Evolutionary conservation across 371 early-diverging fungal species (phyloP), one percentile per base, ranked within the genome.

Genomic region (Rhizopus arrhizus): DNA sequence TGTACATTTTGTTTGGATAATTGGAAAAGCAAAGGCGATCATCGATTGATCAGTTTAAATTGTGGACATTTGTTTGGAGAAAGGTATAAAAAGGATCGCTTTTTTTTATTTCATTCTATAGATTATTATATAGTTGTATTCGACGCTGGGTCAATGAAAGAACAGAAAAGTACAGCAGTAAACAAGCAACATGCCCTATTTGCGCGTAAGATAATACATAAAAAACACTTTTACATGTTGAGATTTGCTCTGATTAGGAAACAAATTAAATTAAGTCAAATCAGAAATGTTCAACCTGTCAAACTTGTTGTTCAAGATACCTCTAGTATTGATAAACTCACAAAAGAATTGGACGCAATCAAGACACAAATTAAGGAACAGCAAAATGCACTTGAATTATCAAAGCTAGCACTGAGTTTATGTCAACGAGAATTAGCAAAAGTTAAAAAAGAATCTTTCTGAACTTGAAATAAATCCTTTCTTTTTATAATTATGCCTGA

Each of bases 21-120:
- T 35, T 69, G 69, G 69, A 51, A 36, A 16, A 41, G 34, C 28
- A 48, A 35, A 33, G 69, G 65, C 4, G 8, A 31, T 2, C 69
- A 69, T 54, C 34, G 58, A 29, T 29, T 55, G 43, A 59, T 64
- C 7, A 64, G 65, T 58, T 51, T 69, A 28, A 49, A 49, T 7
- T 69, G 69, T 50, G 69, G 69, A 2, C 69, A 69, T 50, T 46
- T 66, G 32, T 66, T 66, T 59, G 67, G 67, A 15, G 48, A 62
- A 58, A 66, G 45, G 67, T 53, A 51, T 56, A 36, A 12, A 12
- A 33, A 12, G 47, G 12, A 22, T 16, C 16, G 0, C 33, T 33
- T 12, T 35, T 16, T 22, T 6, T 42, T 6, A 42, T 42, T 50
- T 12, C 34, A 7, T 15, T 38, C 10, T 59, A 5, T 32, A 31